Conservation (phyloP, 1,139 yeast species). For the Lodderomyces jiufengensis region DNA sequence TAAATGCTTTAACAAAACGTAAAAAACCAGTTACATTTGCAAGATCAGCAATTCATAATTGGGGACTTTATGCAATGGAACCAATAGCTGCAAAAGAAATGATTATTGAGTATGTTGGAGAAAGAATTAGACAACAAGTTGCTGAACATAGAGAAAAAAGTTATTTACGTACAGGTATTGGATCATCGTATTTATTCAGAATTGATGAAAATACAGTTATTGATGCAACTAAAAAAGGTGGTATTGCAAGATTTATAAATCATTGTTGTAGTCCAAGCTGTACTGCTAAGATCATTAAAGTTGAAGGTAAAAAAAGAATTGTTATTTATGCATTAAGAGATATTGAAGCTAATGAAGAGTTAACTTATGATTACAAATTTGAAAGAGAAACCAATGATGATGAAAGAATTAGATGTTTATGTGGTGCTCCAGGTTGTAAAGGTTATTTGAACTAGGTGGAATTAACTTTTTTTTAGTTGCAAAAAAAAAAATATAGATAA, state of each 20-base stretch:
- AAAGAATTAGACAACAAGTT: conserved; percentile 86
- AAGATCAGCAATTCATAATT: conserved; percentile 92
- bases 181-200: conserved; percentile 87
- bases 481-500: too few species aligned
- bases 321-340: conserved; percentile 92
- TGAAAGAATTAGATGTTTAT: conserved; percentile 84
- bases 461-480: too few species aligned
- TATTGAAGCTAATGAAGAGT: conserved; percentile 84
- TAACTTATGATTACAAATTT: conserved; percentile 93
- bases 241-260: conserved; percentile 92
- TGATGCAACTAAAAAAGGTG: conserved; percentile 97
- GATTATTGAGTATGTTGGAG: conserved; percentile 99
- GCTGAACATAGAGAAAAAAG: conserved; percentile 90
- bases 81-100: conserved; percentile 93
- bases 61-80: conserved; percentile 96
- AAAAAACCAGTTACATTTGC: conserved; percentile 95
- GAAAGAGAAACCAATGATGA: conserved; percentile 89
- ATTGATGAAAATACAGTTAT: conserved; percentile 93
- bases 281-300: conserved; percentile 93
- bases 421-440: conserved; percentile 94
- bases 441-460: conserved; percentile 92
- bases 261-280: conserved; percentile 98
- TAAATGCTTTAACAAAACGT: conserved; percentile 78
- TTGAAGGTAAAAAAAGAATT: conserved; percentile 89
- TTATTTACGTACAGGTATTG: conserved; percentile 87